Base-by-base conservation (phyloP, 1,139 yeast species). In the Nakaseomyces glabratus region DNA sequence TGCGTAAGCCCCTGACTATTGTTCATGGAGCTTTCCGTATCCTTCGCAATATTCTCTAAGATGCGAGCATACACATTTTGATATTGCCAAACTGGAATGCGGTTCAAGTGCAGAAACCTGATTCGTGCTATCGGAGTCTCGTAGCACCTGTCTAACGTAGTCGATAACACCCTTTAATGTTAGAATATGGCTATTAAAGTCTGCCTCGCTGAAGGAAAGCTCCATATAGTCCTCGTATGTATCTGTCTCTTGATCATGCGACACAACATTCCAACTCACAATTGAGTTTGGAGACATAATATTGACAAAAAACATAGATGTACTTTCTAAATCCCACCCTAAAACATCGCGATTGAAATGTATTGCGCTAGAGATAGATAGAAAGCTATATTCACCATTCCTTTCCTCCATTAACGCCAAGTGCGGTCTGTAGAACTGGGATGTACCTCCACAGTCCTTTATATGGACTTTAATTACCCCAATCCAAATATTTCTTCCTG, bases 181-280 rank as follows among this genome's bases (percentile, higher is more conserved):
- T 13, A 28, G 14, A 6, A 28, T 24, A 20, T 28, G 14, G 14
- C 19, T 28, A 6, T 20, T 4, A 11, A 20, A 20, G 20, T 31
- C 28, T 7, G 28, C 28, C 14, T 31, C 33, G 18, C 33, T 31
- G 1, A 31, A 4, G n/a, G 33, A 19, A 4, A 31, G 14, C 12
- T 19, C 18, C 28, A 31, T 22, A 22, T 31, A 31, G 26, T 31
- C 33, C 16, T 31, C 33, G 11, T 22, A 31, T 11, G 15, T 6
- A n/a, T 7, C 2, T 6, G 33, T 23, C 33, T 34, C 37, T 15
- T 13, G 9, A 26, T 39, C 15, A 24, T 34, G 13, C 34, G 24
- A 14, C 28, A 33, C 15, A 30, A 38, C 21, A 20, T 26, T 32
- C 36, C 33, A 33, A 20, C 17, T n/a, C 6, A 15, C 25, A 21